These are phyloP conservation scores for Metarhizium humberi DNA, from an alignment of 2,329 filamentous ascomycete genomes.

Conservation along the genomic window DNA sequence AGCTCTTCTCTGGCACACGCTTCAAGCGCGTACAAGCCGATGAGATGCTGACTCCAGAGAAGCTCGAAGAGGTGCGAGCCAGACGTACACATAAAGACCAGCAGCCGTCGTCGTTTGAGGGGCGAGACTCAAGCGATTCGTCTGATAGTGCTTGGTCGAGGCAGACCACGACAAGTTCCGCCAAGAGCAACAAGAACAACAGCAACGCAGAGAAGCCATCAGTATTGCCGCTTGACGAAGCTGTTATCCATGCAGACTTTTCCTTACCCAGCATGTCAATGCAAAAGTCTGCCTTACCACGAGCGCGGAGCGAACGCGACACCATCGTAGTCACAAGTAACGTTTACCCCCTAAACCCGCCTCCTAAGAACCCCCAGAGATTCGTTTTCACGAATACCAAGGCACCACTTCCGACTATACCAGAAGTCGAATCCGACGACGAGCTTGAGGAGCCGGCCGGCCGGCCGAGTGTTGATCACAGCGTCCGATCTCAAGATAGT, in stretches of 20 bases:
- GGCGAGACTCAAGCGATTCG: slow-evolving; percentile 2
- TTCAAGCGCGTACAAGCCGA: slow-evolving; percentile 48
- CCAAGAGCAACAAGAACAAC: neutral
- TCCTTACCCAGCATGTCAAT: neutral
- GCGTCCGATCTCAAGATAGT: slow-evolving; percentile 20
- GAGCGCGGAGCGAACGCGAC: neutral
- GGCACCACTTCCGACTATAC: slow-evolving; percentile 14
- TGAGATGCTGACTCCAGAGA: slow-evolving; percentile 33
- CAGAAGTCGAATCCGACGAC: neutral
- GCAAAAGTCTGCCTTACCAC: neutral
- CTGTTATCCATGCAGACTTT: slow-evolving; percentile 3
- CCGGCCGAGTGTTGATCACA: neutral
- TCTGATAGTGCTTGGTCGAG: neutral
- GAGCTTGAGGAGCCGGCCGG: neutral
- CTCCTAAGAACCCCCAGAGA: slow-evolving; percentile 3
- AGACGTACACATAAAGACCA: neutral
- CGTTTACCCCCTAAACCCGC: neutral
- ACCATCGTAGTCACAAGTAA: slow-evolving; percentile 10
- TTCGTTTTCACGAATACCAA: slow-evolving; percentile 25
- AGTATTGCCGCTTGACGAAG: slow-evolving; percentile 1
- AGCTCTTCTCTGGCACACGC: slow-evolving; percentile 43
- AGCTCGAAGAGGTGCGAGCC: neutral
- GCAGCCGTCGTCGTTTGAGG: neutral
- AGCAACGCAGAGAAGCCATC: neutral
- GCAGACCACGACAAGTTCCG: neutral